Base-by-base conservation (phyloP, 306 rosid genomes). In the Acacia melanoxylon region DNA sequence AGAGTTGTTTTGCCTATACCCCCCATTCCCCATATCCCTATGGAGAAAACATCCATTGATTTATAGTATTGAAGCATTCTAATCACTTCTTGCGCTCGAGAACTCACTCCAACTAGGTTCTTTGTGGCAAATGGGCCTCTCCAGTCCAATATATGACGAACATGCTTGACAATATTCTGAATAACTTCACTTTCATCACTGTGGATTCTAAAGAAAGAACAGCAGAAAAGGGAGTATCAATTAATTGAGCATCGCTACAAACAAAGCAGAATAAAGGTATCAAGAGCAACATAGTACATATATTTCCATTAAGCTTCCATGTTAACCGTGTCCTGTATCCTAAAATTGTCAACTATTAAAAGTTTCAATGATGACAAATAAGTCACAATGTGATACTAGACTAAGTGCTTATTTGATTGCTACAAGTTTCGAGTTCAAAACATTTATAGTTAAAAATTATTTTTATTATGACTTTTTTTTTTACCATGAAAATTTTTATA, bases 1-100 rank as follows among this genome's bases (percentile, higher is more conserved):
- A 56, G 22, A 56, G 63, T 56, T 56, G 63, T 8, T 56, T 56
- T 56, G 63, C 63, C 63, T 1, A n/a, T 8, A 22, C 63, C 63
- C 10, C 29, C 63, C 29, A 56, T 56, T n/a, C 63, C 29, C 81
- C 73, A 80, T 2, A 84, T 37, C 62, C 87, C 84, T 5, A 80
- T 0, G 3, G 40, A 5, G 40, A 20, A 0, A 52, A 74, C 66
- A 52, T 73, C 2, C 52, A 2, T 2, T 2, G 80, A 15, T 14
- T 3, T 2, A n/a, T 73, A 4, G 6, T 15, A 8, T 17, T 46
- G 6, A 2, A 75, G 22, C 1, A 19, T 3, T 15, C 16, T 4
- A 27, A 75, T 75, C 35, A 84, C 63, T 7, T 46, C 75, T 40
- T 40, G 51, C 7, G 46, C 68, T 17, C 63, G 63, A 59, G 68